Percentiles rank a stretch among this genome's conserved stretches.
Evolutionary conservation across 1,139 yeast genomes (phyloP).

Genomic region (Hyphopichia khmerensis): DNA sequence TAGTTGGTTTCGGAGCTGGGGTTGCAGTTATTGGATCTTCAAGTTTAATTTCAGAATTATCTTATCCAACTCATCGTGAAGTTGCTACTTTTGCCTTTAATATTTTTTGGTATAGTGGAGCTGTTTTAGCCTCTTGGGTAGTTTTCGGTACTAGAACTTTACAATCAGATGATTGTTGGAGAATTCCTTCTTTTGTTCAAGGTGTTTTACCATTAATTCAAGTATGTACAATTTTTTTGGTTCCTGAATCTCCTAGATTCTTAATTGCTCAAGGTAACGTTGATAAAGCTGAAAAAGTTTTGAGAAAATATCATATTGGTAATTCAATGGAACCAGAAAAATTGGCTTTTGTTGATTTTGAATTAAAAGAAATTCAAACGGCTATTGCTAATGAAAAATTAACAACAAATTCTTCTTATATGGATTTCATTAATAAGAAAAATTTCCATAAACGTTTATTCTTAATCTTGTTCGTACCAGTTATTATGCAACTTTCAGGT

Average conservation of each 20-base stretch:
- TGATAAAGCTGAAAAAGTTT: constrained; percentile 38
- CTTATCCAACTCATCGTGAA: constrained; percentile 51
- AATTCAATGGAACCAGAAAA: constrained; percentile 27
- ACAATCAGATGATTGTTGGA: constrained; percentile 34
- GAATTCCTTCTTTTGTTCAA: constrained; percentile 48
- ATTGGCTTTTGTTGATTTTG: constrained; percentile 39
- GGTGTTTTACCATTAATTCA: constrained; percentile 31
- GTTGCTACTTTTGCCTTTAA: constrained; percentile 46
- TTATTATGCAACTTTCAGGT: constrained; percentile 50
- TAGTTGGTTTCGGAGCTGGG: constrained; percentile 44
- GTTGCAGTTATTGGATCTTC: constrained; percentile 40
- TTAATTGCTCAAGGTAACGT: constrained; percentile 35
- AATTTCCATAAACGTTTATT: constrained; percentile 47
- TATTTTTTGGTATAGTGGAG: constrained; percentile 53
- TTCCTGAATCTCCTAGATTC: constrained; percentile 51
- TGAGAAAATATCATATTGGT: constrained; percentile 44
- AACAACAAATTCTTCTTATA: constrained; percentile 25
- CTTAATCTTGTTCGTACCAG: constrained; percentile 30
- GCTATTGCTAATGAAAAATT: constrained; percentile 36
- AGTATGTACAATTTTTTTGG: constrained; percentile 26
- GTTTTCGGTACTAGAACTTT: constrained; percentile 46
- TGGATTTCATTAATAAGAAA: constrained; percentile 32
- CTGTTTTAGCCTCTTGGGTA: constrained; percentile 55
- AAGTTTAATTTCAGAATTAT: constrained; percentile 38
- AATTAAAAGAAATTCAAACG: constrained; percentile 43